These are phyloP conservation scores for Claviceps humidiphila DNA, from an alignment of 2,329 filamentous ascomycete genomes.

Conservation along the genomic window DNA sequence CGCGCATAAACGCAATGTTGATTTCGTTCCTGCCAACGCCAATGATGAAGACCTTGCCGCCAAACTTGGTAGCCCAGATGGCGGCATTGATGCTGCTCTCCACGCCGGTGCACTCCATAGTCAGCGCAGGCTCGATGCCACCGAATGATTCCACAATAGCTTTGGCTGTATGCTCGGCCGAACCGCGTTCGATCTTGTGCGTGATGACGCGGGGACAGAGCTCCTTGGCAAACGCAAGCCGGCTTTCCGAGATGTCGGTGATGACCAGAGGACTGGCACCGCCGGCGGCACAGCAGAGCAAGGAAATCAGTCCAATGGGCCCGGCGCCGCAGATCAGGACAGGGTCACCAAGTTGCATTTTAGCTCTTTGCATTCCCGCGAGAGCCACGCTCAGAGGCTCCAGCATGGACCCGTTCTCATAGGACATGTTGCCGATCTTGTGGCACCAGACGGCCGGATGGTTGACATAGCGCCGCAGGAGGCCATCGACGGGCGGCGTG, in stretches of 20 bases:
- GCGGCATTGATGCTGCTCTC: slow-evolving; percentile 77
- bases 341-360: slow-evolving; percentile 70
- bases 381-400: slow-evolving; percentile 85
- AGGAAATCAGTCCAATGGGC: slow-evolving; percentile 81
- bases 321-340: slow-evolving; percentile 86
- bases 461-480: slow-evolving; percentile 86
- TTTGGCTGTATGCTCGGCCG: slow-evolving; percentile 58
- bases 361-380: slow-evolving; percentile 73
- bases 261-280: slow-evolving; percentile 86
- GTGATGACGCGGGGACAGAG: slow-evolving; percentile 69
- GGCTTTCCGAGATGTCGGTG: slow-evolving; percentile 83
- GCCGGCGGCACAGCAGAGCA: slow-evolving; percentile 72
- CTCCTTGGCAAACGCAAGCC: slow-evolving; percentile 72
- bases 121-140: slow-evolving; percentile 67
- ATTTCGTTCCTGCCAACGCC: slow-evolving; percentile 94
- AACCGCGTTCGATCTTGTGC: slow-evolving; percentile 57
- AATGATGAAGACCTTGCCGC: slow-evolving; percentile 93
- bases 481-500: slow-evolving; percentile 76
- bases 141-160: slow-evolving; percentile 57
- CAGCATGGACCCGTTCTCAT: slow-evolving; percentile 78
- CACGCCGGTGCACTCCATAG: slow-evolving; percentile 88
- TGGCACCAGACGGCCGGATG: slow-evolving; percentile 93
- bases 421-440: slow-evolving; percentile 87
- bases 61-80: slow-evolving; percentile 86
- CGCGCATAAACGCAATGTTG: slow-evolving; percentile 87